phyloP scores from a whole-genome alignment of 768 basidiomycete species.

The Leucocoprinus sp. region DNA sequence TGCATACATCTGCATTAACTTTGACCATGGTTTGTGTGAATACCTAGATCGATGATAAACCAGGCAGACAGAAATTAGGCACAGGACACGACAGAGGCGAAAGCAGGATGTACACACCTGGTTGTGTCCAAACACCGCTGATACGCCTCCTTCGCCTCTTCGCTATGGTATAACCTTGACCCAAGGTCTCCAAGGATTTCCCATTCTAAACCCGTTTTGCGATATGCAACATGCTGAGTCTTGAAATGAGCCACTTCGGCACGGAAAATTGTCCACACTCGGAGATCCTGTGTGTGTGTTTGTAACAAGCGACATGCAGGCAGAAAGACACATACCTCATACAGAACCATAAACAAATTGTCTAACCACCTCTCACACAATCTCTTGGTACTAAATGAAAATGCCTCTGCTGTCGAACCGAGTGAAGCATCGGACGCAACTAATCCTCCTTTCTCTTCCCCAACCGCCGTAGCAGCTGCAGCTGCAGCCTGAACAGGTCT shows the following conservation, averaged over 20 bases:
- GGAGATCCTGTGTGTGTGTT: constrained; percentile 58
- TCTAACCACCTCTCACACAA: constrained; percentile 97
- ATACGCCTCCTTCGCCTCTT: constrained; percentile 97
- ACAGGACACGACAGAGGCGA: not conserved
- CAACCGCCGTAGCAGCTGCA: not conserved
- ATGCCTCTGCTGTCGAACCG: constrained; percentile 44
- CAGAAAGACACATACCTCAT: constrained; percentile 58
- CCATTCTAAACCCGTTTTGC: constrained; percentile 96
- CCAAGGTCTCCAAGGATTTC: constrained; percentile 96
- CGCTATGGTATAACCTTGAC: constrained; percentile 89
- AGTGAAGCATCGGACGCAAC: constrained; percentile 24
- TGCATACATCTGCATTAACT: constrained; percentile 93
- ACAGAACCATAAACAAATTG: constrained; percentile 96
- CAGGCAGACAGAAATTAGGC: not conserved
- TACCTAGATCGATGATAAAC: constrained; percentile 38
- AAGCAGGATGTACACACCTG: constrained; percentile 11
- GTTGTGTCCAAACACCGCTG: constrained; percentile 86
- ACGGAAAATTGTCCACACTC: constrained; percentile 98
- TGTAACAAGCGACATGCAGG: not conserved
- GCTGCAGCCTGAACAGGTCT: constrained; percentile 47
- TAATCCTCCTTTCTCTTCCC: constrained; percentile 33
- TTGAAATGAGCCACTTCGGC: constrained; percentile 99
- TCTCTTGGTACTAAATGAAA: constrained; percentile 93
- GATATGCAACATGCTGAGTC: constrained; percentile 95
- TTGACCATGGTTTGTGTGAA: constrained; percentile 87